phyloP scores from a whole-genome alignment of 177 flowering plant genomes.

The Vitis hybrid region DNA sequence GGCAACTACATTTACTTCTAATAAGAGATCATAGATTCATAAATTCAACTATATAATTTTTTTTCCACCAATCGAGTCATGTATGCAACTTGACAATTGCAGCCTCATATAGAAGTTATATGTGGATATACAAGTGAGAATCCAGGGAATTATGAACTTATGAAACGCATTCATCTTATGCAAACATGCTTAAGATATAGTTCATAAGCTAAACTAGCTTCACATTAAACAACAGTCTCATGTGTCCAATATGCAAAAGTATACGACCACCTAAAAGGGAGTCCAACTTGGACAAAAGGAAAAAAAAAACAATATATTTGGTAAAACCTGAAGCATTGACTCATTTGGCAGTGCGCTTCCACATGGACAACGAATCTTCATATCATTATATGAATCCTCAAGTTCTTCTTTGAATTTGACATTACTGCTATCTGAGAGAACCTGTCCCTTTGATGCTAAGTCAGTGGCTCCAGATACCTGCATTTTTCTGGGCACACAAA shows the following conservation, averaged over 20 bases:
- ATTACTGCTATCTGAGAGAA: conserved; percentile 45
- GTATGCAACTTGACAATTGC: too few species aligned
- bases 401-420: conserved; percentile 63
- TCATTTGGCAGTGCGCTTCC: conserved; percentile 69
- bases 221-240: too few species aligned
- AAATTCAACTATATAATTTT: too few species aligned
- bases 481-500: conserved; percentile 67
- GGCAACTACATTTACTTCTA: too few species aligned
- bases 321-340: conserved; percentile 71
- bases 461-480: conserved; percentile 78
- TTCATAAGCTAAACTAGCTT: too few species aligned
- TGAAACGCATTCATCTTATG: not conserved
- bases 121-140: too few species aligned
- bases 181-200: not conserved
- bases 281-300: not conserved
- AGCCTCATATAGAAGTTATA: too few species aligned
- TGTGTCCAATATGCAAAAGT: not conserved
- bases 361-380: conserved; percentile 83
- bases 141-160: too few species aligned
- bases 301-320: not conserved
- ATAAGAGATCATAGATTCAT: too few species aligned
- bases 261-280: not conserved
- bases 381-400: conserved; percentile 56
- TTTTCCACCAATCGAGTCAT: too few species aligned
- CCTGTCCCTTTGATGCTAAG: conserved; percentile 70